phyloP scores from a whole-genome alignment of 192 early-diverging fungal species.

The Pilobolus umbonatus region DNA sequence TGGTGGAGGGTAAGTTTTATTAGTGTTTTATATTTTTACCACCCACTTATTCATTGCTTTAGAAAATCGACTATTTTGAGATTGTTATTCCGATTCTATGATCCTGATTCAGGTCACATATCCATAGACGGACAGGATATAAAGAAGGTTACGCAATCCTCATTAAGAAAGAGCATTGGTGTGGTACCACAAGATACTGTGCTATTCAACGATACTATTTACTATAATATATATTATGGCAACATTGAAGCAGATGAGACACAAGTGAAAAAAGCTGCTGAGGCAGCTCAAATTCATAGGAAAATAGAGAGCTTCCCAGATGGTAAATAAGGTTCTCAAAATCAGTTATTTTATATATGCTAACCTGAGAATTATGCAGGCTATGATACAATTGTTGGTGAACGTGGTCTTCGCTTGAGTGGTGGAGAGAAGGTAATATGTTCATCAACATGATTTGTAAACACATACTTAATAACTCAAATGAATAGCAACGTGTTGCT shows the following conservation, averaged over 20 bases:
- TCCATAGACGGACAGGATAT: conserved; percentile 85
- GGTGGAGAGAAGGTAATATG: conserved; percentile 78
- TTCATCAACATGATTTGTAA: background rate
- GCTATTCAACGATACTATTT: conserved; percentile 92
- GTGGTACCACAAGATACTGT: conserved; percentile 96
- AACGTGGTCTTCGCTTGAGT: conserved; percentile 71
- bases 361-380: conserved; percentile 16
- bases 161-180: conserved; percentile 78
- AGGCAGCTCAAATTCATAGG: conserved; percentile 78
- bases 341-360: conserved; percentile 3
- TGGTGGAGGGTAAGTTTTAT: conserved; percentile 51
- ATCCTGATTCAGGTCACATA: conserved; percentile 75
- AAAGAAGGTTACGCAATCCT: conserved; percentile 55
- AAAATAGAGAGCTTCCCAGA: conserved; percentile 73
- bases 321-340: conserved; percentile 32
- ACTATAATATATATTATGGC: conserved; percentile 93
- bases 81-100: conserved; percentile 90
- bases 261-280: conserved; percentile 66
- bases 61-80: conserved; percentile 71
- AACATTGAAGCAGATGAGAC: conserved; percentile 59
- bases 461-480: background rate
- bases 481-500: conserved; percentile 73
- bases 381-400: conserved; percentile 63
- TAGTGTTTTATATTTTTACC: background rate
- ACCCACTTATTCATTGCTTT: too few relatives aligned